phyloP scores from a whole-genome alignment of 2,329 filamentous ascomycete genomes.

The Aspergillus sojae region DNA sequence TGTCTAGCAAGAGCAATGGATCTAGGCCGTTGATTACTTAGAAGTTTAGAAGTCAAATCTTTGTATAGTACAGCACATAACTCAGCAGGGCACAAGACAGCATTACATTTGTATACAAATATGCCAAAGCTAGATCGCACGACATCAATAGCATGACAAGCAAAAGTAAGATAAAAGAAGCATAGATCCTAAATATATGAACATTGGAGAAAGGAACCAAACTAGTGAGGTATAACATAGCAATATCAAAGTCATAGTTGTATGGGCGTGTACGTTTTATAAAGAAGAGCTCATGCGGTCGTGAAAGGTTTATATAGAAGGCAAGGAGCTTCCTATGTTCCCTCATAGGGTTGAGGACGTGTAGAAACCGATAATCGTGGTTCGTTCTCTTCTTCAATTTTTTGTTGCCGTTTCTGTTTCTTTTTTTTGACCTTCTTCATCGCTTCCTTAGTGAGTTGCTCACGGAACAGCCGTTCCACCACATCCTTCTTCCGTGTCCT shows the following conservation, averaged over 20 bases:
- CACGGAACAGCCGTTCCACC: slow-evolving; percentile 72
- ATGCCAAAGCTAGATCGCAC: background rate
- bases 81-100: background rate
- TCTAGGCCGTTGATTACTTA: background rate
- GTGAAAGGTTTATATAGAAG: background rate
- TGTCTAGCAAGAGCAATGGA: background rate
- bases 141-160: background rate
- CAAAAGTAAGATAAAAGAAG: background rate
- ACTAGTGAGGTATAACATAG: background rate
- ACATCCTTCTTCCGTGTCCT: slow-evolving; percentile 85
- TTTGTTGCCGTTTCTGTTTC: slow-evolving; percentile 35
- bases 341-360: slow-evolving; percentile 17
- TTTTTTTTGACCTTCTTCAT: slow-evolving; percentile 60
- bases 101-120: background rate
- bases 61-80: background rate
- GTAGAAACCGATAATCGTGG: slow-evolving; percentile 2
- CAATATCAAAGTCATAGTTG: background rate
- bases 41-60: background rate
- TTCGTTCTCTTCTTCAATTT: background rate
- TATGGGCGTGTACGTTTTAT: background rate
- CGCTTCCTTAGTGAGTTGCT: slow-evolving; percentile 71
- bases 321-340: slow-evolving; percentile 14
- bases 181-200: background rate
- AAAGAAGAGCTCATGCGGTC: background rate
- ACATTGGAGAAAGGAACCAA: background rate